These are phyloP conservation scores for Verticillium klebahnii DNA, from an alignment of 2,329 filamentous ascomycete species.

Conservation along the genomic window DNA sequence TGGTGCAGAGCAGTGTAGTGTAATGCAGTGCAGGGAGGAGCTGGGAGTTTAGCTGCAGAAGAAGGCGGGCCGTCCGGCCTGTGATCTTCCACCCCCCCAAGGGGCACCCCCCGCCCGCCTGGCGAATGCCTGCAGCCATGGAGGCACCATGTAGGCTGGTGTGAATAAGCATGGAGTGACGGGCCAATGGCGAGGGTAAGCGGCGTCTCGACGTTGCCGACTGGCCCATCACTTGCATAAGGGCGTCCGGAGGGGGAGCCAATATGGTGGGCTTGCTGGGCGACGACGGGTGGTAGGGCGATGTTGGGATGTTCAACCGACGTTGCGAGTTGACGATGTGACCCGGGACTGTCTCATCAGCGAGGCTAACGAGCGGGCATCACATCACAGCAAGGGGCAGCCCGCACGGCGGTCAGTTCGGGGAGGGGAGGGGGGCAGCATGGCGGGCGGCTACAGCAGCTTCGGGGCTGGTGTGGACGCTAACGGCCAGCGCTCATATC, in stretches of 20 bases:
- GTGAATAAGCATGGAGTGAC: neutral
- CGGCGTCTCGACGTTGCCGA: neutral
- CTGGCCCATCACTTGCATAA: constrained; percentile 4
- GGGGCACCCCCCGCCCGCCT: no score
- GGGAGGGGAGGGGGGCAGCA: no score
- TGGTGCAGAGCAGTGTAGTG: neutral
- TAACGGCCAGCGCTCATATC: neutral
- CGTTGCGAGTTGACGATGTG: neutral
- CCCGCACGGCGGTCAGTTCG: neutral
- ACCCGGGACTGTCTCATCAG: neutral
- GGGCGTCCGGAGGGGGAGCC: neutral
- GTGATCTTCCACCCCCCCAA: neutral
- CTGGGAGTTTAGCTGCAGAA: neutral
- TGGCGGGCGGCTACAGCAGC: neutral
- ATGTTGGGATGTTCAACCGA: neutral
- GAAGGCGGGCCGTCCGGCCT: constrained; percentile 10
- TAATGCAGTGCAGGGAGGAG: neutral
- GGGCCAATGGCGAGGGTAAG: neutral
- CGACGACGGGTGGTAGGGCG: neutral
- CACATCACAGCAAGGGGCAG: neutral
- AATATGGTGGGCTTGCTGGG: neutral
- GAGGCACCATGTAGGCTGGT: neutral
- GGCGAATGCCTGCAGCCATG: no score
- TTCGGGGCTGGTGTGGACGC: neutral
- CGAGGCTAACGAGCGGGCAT: neutral